Evolutionary conservation across 768 basidiomycete species (phyloP), one percentile per base, ranked within the genome.

Genomic region (Podaxis pistillaris): DNA sequence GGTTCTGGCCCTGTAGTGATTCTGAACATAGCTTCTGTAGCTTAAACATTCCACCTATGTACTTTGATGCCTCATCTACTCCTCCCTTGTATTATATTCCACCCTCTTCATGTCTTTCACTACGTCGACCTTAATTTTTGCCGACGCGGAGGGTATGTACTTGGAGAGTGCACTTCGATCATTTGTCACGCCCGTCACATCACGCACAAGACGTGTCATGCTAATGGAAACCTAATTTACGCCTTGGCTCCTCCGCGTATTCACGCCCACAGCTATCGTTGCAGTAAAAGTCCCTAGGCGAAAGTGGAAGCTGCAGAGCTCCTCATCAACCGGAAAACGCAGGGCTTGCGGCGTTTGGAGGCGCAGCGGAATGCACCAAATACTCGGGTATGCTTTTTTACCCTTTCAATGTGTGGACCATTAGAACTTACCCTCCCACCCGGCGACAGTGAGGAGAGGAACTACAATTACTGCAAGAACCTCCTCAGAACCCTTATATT

Each of bases 321-420:
- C 30, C 83, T 91, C 44, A 97, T 98, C 67, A 97, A 95, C 75
- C 88, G 94, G 75, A 96, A 95, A 75, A 97, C 95, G 0, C 95
- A 98, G 80, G 97, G 98, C 76, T 73, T 98, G 58, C 83, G 96
- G 24, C 91, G 96, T 60, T 78, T 98, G 69, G 96, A 99, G 77
- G 96, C 96, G 6, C 96, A 98, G 73, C 83, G 96, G 64, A 99
- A 98, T 84, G 93, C 96, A 7, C 76, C 98, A 63, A 98, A 99
- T 74, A 94, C 96, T 12, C 81, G 94, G 95, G 95, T 95, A 63
- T 56, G 72, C 58, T n/a, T 19, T 41, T 41, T 13, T 12, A 7
- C 17, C 50, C 13, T 11, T 30, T 11, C 11, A 3, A 8, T 3
- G 28, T 1, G 19, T 49, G 26, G 11, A 8, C 13, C 38, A 11